Evolutionary conservation across 371 early-diverging fungal species (phyloP), one percentile per base, ranked within the genome.

Genomic region (Nematocida major): DNA sequence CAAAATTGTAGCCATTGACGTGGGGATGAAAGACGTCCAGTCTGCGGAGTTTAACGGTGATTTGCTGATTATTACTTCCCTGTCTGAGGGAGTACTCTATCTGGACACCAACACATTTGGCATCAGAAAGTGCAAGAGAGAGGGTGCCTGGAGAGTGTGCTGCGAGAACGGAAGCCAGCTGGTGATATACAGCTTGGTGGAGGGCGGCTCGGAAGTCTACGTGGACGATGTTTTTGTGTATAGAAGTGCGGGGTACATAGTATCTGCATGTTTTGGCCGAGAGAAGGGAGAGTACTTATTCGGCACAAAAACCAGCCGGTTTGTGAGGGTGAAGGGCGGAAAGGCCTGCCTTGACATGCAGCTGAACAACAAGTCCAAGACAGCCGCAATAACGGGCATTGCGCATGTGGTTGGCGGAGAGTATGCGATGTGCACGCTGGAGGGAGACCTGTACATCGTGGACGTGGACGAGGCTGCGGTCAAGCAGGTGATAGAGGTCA

Each of bases 171-270:
- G 47, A 38, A 26, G 42, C 0, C 20, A 30, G 13, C 0, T 69
- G 40, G 54, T 24, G 11, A 62, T 69, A 18, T 69, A 69, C 70
- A 62, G 70, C 30, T 20, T 57, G 20, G 47, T 26, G 22, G 39
- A 62, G 15, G 70, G 70, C 1, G 70, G 70, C 48, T 69, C 70
- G 2, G 70, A 69, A 28, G 40, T 67, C 4, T 40, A 32, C 24
- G 26, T 67, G 4, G 32, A 67, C 34, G 45, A 38, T 0, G 7
- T 22, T 7, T 32, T 66, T 15, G 51, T 38, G 24, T 51, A 54
- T 28, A 54, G 54, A 20, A n/a, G 26, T 9, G 2, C 4, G 15
- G 47, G 38, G 18, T 45, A 30, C 32, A 47, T 69, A 18, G 9
- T 68, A 28, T 11, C 70, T 30, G 70, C 61, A n/a, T 30, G 59